A percentile compares a stretch with the other conserved stretches of the same genome.
These are phyloP conservation scores for Coniella vitis DNA, from an alignment of 2,329 filamentous ascomycete species.

Conservation along the genomic window DNA sequence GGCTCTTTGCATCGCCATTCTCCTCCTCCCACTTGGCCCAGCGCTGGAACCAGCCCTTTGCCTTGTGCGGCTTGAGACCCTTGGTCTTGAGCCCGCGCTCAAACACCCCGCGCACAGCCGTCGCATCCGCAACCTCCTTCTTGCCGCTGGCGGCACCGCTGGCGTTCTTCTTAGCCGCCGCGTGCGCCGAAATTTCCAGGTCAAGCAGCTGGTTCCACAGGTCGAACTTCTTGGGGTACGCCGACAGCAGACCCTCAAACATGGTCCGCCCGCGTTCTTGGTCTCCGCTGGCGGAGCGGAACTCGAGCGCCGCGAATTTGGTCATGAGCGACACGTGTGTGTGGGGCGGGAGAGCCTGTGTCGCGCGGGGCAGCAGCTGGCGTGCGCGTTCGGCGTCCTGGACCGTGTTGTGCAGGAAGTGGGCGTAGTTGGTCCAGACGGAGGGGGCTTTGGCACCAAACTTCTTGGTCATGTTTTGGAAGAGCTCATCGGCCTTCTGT, in stretches of 20 bases:
- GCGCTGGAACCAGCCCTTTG: slow-evolving; percentile 81
- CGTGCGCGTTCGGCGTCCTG: slow-evolving; percentile 67
- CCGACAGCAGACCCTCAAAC: slow-evolving; percentile 79
- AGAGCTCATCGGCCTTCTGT: slow-evolving; percentile 82
- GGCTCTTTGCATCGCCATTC: slow-evolving; percentile 60
- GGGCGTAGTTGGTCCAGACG: slow-evolving; percentile 91
- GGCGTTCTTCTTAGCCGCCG: slow-evolving; percentile 43
- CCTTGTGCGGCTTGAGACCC: slow-evolving; percentile 72
- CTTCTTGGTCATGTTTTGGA: slow-evolving; percentile 82
- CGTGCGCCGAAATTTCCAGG: slow-evolving; percentile 63
- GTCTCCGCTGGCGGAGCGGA: slow-evolving; percentile 74
- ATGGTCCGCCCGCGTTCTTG: slow-evolving; percentile 89
- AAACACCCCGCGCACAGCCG: slow-evolving; percentile 67
- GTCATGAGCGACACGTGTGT: slow-evolving; percentile 64
- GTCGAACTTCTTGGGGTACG: slow-evolving; percentile 84
- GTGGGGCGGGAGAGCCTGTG: slow-evolving; percentile 68
- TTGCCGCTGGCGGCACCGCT: too few relatives aligned
- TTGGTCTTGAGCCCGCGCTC: slow-evolving; percentile 67
- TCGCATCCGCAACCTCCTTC: slow-evolving; percentile 32
- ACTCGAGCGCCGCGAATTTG: slow-evolving; percentile 89
- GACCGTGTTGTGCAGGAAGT: slow-evolving; percentile 75
- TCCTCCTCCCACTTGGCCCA: slow-evolving; percentile 87
- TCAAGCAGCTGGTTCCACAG: slow-evolving; percentile 91
- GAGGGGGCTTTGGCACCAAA: slow-evolving; percentile 72
- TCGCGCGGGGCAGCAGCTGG: slow-evolving; percentile 72